Conservation (phyloP, 306 rosid species). For the Cucumis cinereus region DNA sequence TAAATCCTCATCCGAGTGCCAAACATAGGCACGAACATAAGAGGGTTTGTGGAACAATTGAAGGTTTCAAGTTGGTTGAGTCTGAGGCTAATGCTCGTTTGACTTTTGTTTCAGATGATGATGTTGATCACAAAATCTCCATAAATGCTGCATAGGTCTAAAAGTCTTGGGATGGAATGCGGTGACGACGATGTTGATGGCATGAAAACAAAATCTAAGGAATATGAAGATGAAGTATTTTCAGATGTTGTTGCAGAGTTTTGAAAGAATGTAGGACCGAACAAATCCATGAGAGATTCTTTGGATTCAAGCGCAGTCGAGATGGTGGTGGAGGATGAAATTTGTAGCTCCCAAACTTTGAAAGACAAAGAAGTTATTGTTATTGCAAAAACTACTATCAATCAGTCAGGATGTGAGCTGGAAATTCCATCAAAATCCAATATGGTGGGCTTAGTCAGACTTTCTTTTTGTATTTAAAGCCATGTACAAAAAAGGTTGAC, state of each 20-base stretch:
- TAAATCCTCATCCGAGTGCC: conserved; percentile 65
- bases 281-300: conserved; percentile 10
- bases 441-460: too few relatives aligned
- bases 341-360: conserved; percentile 13
- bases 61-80: conserved; percentile 40
- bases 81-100: conserved; percentile 21
- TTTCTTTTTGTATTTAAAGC: too few relatives aligned
- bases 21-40: conserved; percentile 53
- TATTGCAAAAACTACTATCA: conserved; percentile 13
- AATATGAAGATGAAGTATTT: conserved; percentile 48
- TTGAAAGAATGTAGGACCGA: conserved; percentile 22
- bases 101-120: conserved; percentile 45
- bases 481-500: too few relatives aligned
- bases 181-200: conserved; percentile 22
- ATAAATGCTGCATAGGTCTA: conserved; percentile 25
- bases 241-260: conserved; percentile 69
- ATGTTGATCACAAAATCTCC: conserved; percentile 28
- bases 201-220: conserved; percentile 15
- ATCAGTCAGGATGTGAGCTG: conserved; percentile 8
- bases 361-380: conserved; percentile 11
- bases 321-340: conserved; percentile 14
- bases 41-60: conserved; percentile 79
- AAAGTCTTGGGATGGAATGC: conserved; percentile 15
- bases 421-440: neutral
- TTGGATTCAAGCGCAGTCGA: conserved; percentile 19